Evolutionary conservation across 257 asterid species (phyloP), one percentile per base, ranked within the genome.

Genomic region (Scutellaria barbata): DNA sequence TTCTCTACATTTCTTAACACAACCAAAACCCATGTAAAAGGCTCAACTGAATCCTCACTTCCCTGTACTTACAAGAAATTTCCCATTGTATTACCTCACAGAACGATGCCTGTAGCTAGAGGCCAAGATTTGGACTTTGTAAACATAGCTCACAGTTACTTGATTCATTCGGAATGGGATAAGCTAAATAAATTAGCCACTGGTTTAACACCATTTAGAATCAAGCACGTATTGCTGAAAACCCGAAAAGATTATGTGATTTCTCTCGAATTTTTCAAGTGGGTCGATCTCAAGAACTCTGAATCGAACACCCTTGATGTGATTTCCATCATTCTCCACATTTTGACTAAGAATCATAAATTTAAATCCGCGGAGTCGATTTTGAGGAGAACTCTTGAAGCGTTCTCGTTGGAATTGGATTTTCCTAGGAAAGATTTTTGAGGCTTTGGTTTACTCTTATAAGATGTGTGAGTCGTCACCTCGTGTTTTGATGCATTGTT

Each of bases 51-150:
- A 75, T 57, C 60, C 66, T 66, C 82, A 51, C n/a, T 54, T 54
- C 46, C 58, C 7, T 33, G 37, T 18, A 75, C 67, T 46, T 30
- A 51, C 53, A 85, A 70, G 72, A 78, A 47, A 72, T 74, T 47
- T 5, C 83, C 91, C 51, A 80, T 91, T 77, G 85, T 88, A 35
- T 54, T 91, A 66, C 99, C 99, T 17, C 91, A 89, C 59, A 85
- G 95, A 80, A 88, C 88, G 20, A 58, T 94, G 72, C 89, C 86
- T 50, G 83, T 82, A 22, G 85, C 96, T 60, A 84, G 71, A 82
- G 97, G 97, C 14, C 97, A 88, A 72, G 97, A 94, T 73, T 85
- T 81, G 76, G 97, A 94, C 75, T 89, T 77, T 64, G 81, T 94
- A 8, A 86, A 86, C 75, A 76, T 94, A 54, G 91, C 81, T 18